Evolutionary conservation across 2,329 filamentous ascomycete species (phyloP).

Genomic region (Fusarium tjaetaba): DNA sequence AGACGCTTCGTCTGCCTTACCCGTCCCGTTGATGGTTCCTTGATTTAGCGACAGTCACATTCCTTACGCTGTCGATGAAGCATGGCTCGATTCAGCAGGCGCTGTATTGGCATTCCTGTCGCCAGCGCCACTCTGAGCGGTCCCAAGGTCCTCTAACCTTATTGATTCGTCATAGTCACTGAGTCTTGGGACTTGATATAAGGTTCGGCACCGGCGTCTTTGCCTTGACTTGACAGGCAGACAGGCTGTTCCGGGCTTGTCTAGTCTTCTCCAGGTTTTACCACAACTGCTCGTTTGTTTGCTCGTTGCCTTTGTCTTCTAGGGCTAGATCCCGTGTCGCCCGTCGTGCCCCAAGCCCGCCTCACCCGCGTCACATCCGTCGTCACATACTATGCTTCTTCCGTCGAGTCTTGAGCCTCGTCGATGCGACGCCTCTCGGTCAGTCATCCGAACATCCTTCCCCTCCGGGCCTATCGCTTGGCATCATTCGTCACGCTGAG

Average conservation of each 20-base stretch:
- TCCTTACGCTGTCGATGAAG: conserved; percentile 32
- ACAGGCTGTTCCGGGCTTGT: conserved; percentile 16
- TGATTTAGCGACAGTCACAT: conserved; percentile 40
- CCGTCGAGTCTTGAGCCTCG: conserved; percentile 26
- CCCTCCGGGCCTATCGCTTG: conserved; percentile 10
- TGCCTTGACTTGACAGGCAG: conserved; percentile 13
- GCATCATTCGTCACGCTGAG: background rate
- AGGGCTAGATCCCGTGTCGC: conserved; percentile 31
- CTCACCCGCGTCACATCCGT: conserved; percentile 15
- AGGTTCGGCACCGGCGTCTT: conserved; percentile 34
- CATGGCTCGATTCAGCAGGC: conserved; percentile 17
- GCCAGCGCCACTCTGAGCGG: conserved; percentile 28
- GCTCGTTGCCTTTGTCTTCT: conserved; percentile 11
- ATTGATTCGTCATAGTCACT: conserved; percentile 25
- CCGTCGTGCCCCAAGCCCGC: conserved; percentile 23
- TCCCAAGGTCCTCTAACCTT: conserved; percentile 29
- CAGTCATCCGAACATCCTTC: background rate
- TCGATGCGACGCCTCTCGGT: conserved; percentile 9
- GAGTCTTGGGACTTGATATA: conserved; percentile 27
- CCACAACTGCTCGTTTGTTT: background rate
- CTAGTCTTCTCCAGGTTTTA: conserved; percentile 29
- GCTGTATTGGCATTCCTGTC: conserved; percentile 34
- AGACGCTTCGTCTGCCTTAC: conserved; percentile 27
- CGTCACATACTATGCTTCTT: conserved; percentile 25
- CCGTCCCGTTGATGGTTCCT: conserved; percentile 34